Base-by-base conservation (phyloP, 306 rosid genomes). In the Castanopsis chinensis region DNA sequence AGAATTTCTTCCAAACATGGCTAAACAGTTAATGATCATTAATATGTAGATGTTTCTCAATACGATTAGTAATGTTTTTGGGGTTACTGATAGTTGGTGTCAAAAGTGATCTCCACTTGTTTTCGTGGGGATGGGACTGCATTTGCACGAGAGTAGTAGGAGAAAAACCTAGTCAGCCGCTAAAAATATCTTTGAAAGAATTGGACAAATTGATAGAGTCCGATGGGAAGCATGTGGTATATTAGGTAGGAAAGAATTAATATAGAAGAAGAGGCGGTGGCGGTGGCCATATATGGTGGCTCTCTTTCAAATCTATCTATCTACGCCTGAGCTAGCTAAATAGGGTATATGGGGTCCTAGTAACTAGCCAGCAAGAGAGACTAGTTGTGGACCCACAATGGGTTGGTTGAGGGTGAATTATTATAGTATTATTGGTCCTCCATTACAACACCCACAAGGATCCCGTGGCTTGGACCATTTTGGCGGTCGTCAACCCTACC, bases 381-480 rank as follows among this genome's bases (percentile, higher is more conserved):
- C 27, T 1, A 25, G 45, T 41, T 17, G 45, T 70, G 78, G 80
- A 75, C 76, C 74, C 78, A 27, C 25, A 18, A 5, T 37, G 80
- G 82, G 52, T 81, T 78, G 67, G 67, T 83, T 59, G 74, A 53
- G 72, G 78, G 12, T 67, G 75, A 14, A 19, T 78, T 59, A 86
- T 73, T 84, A 41, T 41, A 41, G 8, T 41, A 41, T 41, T 41
- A 41, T 41, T 41, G 61, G 73, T 37, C 30, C 9, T 82, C 37
- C 54, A 21, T 1, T 33, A 20, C 28, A 70, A 28, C 53, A 71
- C 27, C 71, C 82, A 72, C 82, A 85, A 76, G 88, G 77, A 86
- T 76, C 86, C 76, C 83, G 91, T 92, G 97, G 97, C 49, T 84
- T 82, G 82, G 84, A 88, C 91, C 85, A 74, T 69, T 86, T 90